phyloP scores from a whole-genome alignment of 2,329 filamentous ascomycete genomes.

The Cercospora citrullina region DNA sequence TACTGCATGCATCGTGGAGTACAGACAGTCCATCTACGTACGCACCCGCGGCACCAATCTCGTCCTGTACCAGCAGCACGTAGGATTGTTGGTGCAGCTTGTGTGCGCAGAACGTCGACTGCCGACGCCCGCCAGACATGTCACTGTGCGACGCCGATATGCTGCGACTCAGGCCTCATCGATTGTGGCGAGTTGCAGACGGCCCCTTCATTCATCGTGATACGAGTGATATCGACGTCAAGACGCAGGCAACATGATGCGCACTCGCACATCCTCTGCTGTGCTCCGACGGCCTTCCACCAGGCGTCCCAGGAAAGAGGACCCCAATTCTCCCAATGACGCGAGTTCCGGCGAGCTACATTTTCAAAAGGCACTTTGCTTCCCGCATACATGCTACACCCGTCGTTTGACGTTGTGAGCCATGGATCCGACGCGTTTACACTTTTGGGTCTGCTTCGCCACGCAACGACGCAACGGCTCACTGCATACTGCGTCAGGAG shows the following conservation, averaged over 20 bases:
- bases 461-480: not conserved
- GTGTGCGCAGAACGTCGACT: not conserved
- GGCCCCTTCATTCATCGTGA: not conserved
- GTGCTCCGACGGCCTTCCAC: not conserved
- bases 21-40: not conserved
- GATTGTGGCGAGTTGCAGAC: not conserved
- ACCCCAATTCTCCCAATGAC: not conserved
- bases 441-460: not conserved
- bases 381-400: constrained; percentile 1
- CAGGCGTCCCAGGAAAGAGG: not conserved
- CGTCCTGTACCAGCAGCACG: not conserved
- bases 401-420: constrained; percentile 10
- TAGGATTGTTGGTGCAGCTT: not conserved
- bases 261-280: not conserved
- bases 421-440: not conserved
- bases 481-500: not conserved
- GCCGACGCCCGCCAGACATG: not conserved
- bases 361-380: constrained; percentile 6
- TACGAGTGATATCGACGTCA: constrained; percentile 11
- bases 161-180: not conserved
- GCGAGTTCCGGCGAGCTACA: not conserved
- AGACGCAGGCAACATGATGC: constrained; percentile 1
- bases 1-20: constrained; percentile 17
- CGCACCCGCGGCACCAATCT: not conserved
- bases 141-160: not conserved